Base-by-base conservation (phyloP, 169 alveolate genomes). In the Besnoitia besnoiti region DNA sequence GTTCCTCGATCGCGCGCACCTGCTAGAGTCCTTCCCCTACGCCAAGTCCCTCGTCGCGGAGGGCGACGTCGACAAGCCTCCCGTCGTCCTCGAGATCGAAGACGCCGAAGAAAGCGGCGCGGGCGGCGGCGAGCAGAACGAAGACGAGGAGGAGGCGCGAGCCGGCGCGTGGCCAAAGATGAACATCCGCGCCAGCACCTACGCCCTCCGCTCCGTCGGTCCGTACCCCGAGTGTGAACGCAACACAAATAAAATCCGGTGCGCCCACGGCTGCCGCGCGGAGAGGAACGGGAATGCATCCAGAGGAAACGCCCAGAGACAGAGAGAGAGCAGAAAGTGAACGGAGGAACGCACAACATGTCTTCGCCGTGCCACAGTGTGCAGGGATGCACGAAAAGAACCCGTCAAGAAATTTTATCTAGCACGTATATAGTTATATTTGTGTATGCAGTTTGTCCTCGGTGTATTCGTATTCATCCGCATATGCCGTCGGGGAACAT, bases 11-110 rank as follows among this genome's bases (percentile, higher is more conserved):
- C 49, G 47, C 12, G 37, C 19, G 30, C 96, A 94, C 85, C 73
- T 94, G 77, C 27, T 35, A 27, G 96, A 93, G 79, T 59, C 96
- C 14, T 94, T 94, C 73, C 95, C 96, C 4, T 75, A 87, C 0
- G 92, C 93, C 5, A 90, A 67, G 5, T 93, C 80, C 59, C 42
- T 92, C 84, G 85, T 42, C 27, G 90, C 90, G 50, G 93, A 93
- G 0, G 85, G 67, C 33, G 93, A 91, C 35, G 49, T 30, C 73
- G 62, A 42, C 89, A 59, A 40, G 76, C 92, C 93, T 44, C 94
- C 94, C 76, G 90, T 89, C 79, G 51, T 44, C 27, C 51, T 89
- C 91, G 49, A 59, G n/a, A 33, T 85, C 44, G 35, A 19, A 3
- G 50, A 55, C 44, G 59, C 44, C 12, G 46, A 55, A 1, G 44